Evolutionary conservation across 2,329 filamentous ascomycete genomes (phyloP), one percentile per base, ranked within the genome.

Genomic region (Calonectria pseudoturangicola): DNA sequence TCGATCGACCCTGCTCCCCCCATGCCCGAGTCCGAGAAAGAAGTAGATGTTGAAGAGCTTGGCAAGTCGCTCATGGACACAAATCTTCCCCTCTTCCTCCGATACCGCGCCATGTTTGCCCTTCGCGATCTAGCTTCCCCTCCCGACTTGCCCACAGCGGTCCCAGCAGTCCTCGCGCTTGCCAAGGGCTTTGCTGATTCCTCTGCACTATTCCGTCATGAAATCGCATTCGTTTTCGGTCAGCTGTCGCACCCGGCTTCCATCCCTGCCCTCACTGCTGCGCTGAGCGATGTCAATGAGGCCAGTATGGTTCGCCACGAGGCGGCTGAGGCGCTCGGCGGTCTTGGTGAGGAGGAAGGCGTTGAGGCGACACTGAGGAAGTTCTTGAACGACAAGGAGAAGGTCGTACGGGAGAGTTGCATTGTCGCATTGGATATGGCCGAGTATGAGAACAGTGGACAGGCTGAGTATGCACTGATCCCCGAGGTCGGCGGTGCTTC

Each of bases 61-160:
- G 93, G 94, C 81, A 89, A 91, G 81, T 92, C 90, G 28, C 88
- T 99, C 67, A 92, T 98, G 84, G 93, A 98, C 84, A 93, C 93
- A 7, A 90, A 87, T 6, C 87, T 93, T 62, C 94, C 95, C 28
- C 91, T 99, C 15, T 99, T 99, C 88, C 88, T 95, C 82, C 93
- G 97, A 82, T 99, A 99, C 86, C 92, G 97, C 81, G 96, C 97
- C 83, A 99, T 99, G 97, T 99, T 99, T 82, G 94, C 95, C 71
- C 92, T 99, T 66, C 93, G 97, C 81, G 97, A 99, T 84, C 92
- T 99, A 66, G 95, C 96, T 27, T 98, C 96, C 4, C 97, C 97
- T 18, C 96, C 96, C 12, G 94, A 98, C 81, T 92, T 97, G 51
- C 94, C 95, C 2, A 98, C 96, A 2, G 96, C 96, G 8, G 91